Conservation (phyloP, 345 rosid species). For the Raphanus raphanistrum region DNA sequence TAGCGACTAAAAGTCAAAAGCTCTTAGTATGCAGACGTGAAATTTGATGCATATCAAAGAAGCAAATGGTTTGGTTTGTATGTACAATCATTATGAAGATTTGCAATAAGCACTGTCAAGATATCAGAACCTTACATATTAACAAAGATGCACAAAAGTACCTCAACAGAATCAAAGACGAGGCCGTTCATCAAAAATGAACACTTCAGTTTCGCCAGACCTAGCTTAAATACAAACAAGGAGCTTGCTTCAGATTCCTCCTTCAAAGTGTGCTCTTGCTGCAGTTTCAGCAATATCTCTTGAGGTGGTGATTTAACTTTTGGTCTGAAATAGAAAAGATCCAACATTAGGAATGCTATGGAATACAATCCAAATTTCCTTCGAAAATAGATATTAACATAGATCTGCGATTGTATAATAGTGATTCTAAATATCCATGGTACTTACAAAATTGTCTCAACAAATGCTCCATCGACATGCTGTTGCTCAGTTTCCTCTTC, state of each 20-base stretch:
- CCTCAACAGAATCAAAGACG: constrained; percentile 87
- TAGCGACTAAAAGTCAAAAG: background rate
- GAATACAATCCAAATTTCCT: constrained; percentile 20
- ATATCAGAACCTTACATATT: constrained; percentile 10
- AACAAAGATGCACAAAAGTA: constrained; percentile 36
- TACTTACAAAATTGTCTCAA: constrained; percentile 84
- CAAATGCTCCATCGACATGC: constrained; percentile 89
- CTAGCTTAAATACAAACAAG: constrained; percentile 83
- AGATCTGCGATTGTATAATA: background rate
- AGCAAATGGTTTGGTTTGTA: constrained; percentile 15
- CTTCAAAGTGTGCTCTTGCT: constrained; percentile 64
- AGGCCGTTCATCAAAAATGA: constrained; percentile 94
- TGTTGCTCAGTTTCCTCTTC: constrained; percentile 76
- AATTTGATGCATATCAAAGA: constrained; percentile 17
- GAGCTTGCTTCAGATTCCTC: constrained; percentile 70
- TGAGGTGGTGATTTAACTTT: constrained; percentile 80
- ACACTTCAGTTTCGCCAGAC: constrained; percentile 67
- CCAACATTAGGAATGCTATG: constrained; percentile 11
- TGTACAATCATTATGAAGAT: constrained; percentile 1
- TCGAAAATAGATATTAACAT: constrained; percentile 15
- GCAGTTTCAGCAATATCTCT: constrained; percentile 76
- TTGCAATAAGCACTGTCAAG: constrained; percentile 20
- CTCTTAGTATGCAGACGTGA: constrained; percentile 19
- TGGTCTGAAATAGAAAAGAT: constrained; percentile 53
- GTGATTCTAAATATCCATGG: constrained; percentile 11